Base-by-base conservation (phyloP, 225 moss, liverwort and hornwort species). In the Polytrichum commune region DNA sequence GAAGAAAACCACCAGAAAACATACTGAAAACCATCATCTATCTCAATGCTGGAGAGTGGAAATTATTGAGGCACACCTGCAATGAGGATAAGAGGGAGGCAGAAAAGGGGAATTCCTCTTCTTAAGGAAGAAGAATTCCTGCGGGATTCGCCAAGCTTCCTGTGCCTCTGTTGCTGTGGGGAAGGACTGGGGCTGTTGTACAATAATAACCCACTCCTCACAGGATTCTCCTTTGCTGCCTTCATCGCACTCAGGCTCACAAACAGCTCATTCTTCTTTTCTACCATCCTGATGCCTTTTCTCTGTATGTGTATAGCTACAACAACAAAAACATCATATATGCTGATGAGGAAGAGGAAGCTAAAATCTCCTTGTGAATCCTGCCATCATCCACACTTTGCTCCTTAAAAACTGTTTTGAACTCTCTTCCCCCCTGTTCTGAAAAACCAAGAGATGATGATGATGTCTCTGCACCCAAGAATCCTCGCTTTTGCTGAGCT, bases 161-260 rank as follows among this genome's bases (percentile, higher is more conserved):
- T 19, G 38, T 56, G 69, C 55, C 69, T 26, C 69, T 54, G 69
- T 26, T 18, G 26, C 69, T 54, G 69, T 26, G 27, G 26, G 23
- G 69, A 69, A 19, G 69, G 69, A 56, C 29, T 9, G 55, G 19
- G 69, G 55, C 69, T 69, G 69, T 13, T 46, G 26, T 69, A 69
- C 29, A 56, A 55, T 46, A 46, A 46, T 16, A 46, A 46, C 28
- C 69, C 69, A 54, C 26, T 28, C 19, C 69, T 54, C 26, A 29
- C 7, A 20, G 54, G 28, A 69, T 69, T 69, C 54, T 69, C 68
- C 25, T 69, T 69, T 55, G 54, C 68, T 69, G 28, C 55, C 27
- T 69, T 69, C 5, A 69, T 69, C 55, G 29, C 69, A 19, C 27
- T 69, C 27, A 54, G 19, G 24, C 69, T 55, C 55, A 55, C 54